A percentile compares a stretch with the other conserved stretches of the same genome.
Conservation (phyloP, 2,329 filamentous ascomycete genomes). For the Penicillium psychrosexuale region DNA sequence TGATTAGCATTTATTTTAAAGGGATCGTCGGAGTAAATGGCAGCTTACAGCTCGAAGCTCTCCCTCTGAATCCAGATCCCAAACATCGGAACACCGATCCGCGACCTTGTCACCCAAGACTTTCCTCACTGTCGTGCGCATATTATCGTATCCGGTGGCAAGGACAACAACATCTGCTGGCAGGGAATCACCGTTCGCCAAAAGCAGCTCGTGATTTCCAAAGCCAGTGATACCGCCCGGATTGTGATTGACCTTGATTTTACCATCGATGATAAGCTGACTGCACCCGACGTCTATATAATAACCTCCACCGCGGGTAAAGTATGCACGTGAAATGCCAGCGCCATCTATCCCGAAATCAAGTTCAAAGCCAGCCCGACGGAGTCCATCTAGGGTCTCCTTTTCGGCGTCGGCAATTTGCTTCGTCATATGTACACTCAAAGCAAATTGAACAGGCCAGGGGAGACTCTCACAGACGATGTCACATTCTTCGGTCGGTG, state of each 20-base stretch:
- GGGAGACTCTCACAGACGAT: slow-evolving; percentile 48
- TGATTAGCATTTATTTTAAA: neutral
- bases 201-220: slow-evolving; percentile 44
- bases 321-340: slow-evolving; percentile 46
- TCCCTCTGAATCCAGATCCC: slow-evolving; percentile 58
- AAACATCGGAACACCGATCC: slow-evolving; percentile 55
- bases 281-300: slow-evolving; percentile 58
- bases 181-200: slow-evolving; percentile 56
- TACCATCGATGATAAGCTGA: slow-evolving; percentile 55
- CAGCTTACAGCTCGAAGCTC: slow-evolving; percentile 50
- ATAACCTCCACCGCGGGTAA: slow-evolving; percentile 54
- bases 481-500: slow-evolving; percentile 52
- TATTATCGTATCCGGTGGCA: slow-evolving; percentile 65
- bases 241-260: slow-evolving; percentile 61
- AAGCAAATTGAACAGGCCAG: slow-evolving; percentile 46
- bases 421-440: slow-evolving; percentile 45
- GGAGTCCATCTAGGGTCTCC: slow-evolving; percentile 45
- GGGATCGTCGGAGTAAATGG: neutral
- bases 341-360: slow-evolving; percentile 42
- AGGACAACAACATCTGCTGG: slow-evolving; percentile 63
- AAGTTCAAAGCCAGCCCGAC: slow-evolving; percentile 47
- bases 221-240: slow-evolving; percentile 53
- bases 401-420: slow-evolving; percentile 44
- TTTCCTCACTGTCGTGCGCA: slow-evolving; percentile 60
- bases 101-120: slow-evolving; percentile 63